Percentiles rank a stretch among this genome's conserved stretches.
phyloP scores from a whole-genome alignment of 345 rosid species.

The Gossypium stocksii region DNA sequence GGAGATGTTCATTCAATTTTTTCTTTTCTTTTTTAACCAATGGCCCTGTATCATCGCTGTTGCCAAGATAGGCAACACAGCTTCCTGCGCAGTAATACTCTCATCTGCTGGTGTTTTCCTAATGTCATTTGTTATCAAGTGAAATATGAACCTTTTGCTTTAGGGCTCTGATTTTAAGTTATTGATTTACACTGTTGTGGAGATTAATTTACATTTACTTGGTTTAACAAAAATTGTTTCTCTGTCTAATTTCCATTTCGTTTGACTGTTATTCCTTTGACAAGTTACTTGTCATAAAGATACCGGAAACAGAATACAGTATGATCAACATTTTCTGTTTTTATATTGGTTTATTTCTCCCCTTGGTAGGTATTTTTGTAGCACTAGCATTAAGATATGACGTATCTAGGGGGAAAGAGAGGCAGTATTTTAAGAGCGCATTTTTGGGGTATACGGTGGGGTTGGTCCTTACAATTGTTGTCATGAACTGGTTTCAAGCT shows the following conservation, averaged over 20 bases:
- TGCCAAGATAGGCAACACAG: not conserved
- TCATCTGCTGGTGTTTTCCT: slow-evolving; percentile 5
- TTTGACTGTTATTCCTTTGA: not conserved
- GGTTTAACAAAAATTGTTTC: not conserved
- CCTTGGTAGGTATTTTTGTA: slow-evolving; percentile 79
- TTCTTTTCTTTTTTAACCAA: not conserved
- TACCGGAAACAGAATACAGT: not conserved
- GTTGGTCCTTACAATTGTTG: slow-evolving; percentile 74
- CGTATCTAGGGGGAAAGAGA: slow-evolving; percentile 74
- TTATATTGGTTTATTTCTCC: slow-evolving; percentile 4
- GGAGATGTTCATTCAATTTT: not conserved
- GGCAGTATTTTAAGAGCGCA: slow-evolving; percentile 94
- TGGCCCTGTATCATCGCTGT: not conserved
- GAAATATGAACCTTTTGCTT: not conserved
- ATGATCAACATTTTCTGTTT: not conserved
- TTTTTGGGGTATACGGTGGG: slow-evolving; percentile 78
- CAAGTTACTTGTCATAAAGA: not conserved
- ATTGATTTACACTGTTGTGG: not conserved
- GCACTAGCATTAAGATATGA: slow-evolving; percentile 94
- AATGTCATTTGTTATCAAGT: not conserved
- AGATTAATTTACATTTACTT: not conserved
- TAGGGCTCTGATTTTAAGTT: not conserved
- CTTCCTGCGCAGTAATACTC: not conserved
- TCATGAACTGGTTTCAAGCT: slow-evolving; percentile 99
- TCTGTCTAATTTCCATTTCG: not conserved